Evolutionary conservation across 257 asterid species (phyloP), one percentile per base, ranked within the genome.

Genomic region (Solanum rostratum): DNA sequence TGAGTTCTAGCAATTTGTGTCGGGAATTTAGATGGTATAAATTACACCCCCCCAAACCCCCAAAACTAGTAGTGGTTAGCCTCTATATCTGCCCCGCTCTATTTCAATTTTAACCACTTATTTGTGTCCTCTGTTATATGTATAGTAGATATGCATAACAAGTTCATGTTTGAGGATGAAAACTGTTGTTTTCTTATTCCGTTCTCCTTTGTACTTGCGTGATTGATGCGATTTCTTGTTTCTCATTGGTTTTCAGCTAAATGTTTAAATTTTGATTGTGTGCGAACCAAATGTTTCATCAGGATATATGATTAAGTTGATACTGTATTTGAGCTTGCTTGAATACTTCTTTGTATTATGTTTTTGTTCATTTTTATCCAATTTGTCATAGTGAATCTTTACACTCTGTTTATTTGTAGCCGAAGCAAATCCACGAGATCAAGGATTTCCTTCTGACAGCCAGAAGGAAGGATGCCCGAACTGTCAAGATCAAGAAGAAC

Each of bases 391-490:
- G 33, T 0, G 43, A 49, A 15, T 3, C 2, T 27, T 49, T 49
- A 49, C 16, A 2, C 4, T 49, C 0, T 3, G 3, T 16, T 4
- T 49, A 27, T 76, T 76, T 76, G 45, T 24, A 84, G 88, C 86
- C 82, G 20, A 86, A 88, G 87, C 90, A 88, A 86, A 88, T 80
- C 52, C 87, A 84, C 14, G 90, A 88, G 73, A 86, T 86, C 82
- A 80, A 86, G 87, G 90, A 88, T 80, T 88, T 88, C 84, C 88
- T 88, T 78, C 88, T 85, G 52, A 88, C 90, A 15, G 90, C 90
- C 53, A 71, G 88, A 46, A 85, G 87, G 86, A 85, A 88, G 79
- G 90, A 88, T 84, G 88, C 86, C 5, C 87, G 83, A 3, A 85
- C 87, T 5, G 86, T 88, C 52, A 88, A 86, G 88, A 88, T 88